Evolutionary conservation across 495 filamentous ascomycete genomes (phyloP).

Genomic region (Sabuloglossum arenarium): DNA sequence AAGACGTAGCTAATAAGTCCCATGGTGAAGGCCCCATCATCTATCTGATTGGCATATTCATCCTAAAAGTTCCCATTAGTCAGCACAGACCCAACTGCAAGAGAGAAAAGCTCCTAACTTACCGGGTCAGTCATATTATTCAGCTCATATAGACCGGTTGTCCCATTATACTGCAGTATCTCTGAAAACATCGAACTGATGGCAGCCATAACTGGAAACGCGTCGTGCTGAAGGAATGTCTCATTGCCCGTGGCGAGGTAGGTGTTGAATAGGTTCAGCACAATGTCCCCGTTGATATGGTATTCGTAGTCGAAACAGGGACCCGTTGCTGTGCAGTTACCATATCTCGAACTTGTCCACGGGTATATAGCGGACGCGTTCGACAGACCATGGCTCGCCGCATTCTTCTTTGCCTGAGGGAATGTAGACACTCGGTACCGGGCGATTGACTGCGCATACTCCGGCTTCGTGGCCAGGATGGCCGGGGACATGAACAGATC

Average conservation of each 20-base stretch:
- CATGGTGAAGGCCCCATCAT: conserved; percentile 57
- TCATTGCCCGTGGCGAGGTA: conserved; percentile 39
- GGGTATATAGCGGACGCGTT: conserved; percentile 34
- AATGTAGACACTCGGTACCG: conserved; percentile 34
- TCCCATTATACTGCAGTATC: conserved; percentile 30
- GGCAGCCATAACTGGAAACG: conserved; percentile 38
- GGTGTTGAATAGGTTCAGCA: conserved; percentile 35
- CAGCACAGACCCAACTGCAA: not conserved
- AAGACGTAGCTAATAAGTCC: conserved; percentile 38
- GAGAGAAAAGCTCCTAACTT: conserved; percentile 8
- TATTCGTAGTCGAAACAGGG: conserved; percentile 49
- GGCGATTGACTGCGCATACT: conserved; percentile 33
- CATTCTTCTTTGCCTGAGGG: conserved; percentile 31
- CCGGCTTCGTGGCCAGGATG: conserved; percentile 34
- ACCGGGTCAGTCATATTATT: conserved; percentile 62
- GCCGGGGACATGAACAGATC: conserved; percentile 47
- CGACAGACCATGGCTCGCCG: conserved; percentile 25
- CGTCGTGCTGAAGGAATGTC: conserved; percentile 25
- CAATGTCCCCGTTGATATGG: conserved; percentile 56
- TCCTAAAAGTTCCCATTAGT: conserved; percentile 20
- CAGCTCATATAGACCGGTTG: conserved; percentile 23
- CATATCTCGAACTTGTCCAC: conserved; percentile 42
- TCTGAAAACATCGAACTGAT: conserved; percentile 35
- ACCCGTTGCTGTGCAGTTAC: conserved; percentile 44
- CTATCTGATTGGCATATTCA: conserved; percentile 51